Conservation (phyloP, 495 filamentous ascomycete species). For the Penicillium soppii region DNA sequence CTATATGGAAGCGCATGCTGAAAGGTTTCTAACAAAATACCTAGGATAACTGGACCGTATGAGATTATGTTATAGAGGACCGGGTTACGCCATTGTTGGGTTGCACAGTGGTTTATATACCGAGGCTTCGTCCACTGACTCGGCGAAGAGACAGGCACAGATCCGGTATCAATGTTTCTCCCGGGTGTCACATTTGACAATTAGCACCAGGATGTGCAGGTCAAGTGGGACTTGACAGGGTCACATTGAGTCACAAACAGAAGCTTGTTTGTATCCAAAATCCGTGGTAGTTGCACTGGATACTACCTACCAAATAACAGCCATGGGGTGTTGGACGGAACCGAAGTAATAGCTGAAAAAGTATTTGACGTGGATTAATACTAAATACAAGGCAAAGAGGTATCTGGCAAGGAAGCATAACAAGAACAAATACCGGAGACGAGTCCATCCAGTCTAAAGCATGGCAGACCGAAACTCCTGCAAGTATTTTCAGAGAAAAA, state of each 20-base stretch:
- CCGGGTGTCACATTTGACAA: not conserved
- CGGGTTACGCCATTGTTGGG: not conserved
- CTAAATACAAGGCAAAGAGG: slow-evolving; percentile 41
- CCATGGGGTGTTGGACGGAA: not conserved
- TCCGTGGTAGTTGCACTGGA: not conserved
- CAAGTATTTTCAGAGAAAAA: not conserved
- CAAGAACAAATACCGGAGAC: slow-evolving; percentile 10
- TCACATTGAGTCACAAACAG: not conserved
- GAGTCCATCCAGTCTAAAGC: slow-evolving; percentile 1
- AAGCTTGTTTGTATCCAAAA: not conserved
- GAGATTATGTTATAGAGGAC: not conserved
- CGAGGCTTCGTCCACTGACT: not conserved
- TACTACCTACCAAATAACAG: not conserved
- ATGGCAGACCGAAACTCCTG: slow-evolving; percentile 11
- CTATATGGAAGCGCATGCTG: slow-evolving; percentile 17
- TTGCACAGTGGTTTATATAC: not conserved
- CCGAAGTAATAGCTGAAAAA: slow-evolving; percentile 1
- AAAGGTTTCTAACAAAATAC: too few species aligned
- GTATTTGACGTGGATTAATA: slow-evolving; percentile 26
- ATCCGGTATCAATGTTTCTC: not conserved
- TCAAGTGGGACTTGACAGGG: too few species aligned
- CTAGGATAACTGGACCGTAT: too few species aligned
- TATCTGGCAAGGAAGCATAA: slow-evolving; percentile 33
- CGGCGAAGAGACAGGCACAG: not conserved
- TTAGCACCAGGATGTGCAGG: not conserved